Evolutionary conservation across 345 rosid species (phyloP).

Genomic region (Eucalyptus erythrocorys): DNA sequence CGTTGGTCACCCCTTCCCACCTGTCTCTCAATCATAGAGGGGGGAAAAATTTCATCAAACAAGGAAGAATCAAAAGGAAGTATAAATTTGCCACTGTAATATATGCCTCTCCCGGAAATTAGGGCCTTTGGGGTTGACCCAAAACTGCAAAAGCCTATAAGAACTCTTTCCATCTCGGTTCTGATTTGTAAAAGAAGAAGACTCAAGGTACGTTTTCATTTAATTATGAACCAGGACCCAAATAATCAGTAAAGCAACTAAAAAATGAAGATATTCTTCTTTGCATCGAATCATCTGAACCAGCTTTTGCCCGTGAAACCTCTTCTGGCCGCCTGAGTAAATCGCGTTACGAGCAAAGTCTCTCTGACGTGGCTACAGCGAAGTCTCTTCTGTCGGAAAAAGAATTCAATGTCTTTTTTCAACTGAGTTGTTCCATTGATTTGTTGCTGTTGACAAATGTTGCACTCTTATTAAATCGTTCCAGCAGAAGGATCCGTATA

Average conservation of each 20-base stretch:
- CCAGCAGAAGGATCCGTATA: slow-evolving; percentile 49
- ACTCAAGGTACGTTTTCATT: neutral
- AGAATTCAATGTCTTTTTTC: neutral
- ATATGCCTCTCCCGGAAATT: neutral
- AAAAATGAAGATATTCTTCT: neutral
- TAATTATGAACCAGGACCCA: neutral
- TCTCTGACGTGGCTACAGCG: neutral
- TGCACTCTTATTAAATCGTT: slow-evolving; percentile 79
- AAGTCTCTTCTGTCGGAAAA: neutral
- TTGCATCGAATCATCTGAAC: neutral
- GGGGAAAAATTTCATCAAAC: neutral
- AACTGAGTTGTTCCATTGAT: slow-evolving; percentile 46
- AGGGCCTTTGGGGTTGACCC: neutral
- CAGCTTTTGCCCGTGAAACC: neutral
- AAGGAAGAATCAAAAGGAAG: neutral
- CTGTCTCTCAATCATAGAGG: neutral
- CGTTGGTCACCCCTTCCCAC: neutral
- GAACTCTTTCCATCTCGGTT: neutral
- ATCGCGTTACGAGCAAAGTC: neutral
- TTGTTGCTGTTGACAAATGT: slow-evolving; percentile 67
- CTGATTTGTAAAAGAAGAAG: neutral
- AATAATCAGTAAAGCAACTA: neutral
- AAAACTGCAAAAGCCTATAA: neutral
- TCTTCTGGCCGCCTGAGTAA: neutral
- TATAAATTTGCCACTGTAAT: neutral